phyloP scores from a whole-genome alignment of 2,329 filamentous ascomycete species.

The Colletotrichum tropicale region DNA sequence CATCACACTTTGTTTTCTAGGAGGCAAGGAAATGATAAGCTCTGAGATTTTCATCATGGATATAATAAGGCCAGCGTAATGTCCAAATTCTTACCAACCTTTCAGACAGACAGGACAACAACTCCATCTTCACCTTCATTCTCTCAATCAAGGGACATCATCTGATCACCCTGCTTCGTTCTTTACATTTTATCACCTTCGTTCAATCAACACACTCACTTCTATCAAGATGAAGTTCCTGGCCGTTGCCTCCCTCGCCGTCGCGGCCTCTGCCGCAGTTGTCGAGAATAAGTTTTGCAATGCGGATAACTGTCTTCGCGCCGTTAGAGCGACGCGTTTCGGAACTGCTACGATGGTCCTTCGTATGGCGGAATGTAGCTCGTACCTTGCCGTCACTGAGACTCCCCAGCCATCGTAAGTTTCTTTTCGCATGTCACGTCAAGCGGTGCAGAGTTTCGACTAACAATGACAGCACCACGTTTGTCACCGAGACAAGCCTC shows the following conservation, averaged over 20 bases:
- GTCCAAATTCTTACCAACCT: neutral
- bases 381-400: conserved; percentile 42
- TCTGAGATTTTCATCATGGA: neutral
- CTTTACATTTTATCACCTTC: neutral
- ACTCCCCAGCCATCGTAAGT: conserved; percentile 43
- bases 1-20: neutral
- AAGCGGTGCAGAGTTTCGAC: neutral
- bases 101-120: neutral
- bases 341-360: conserved; percentile 30
- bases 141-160: neutral
- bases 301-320: conserved; percentile 51
- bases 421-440: neutral
- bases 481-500: conserved; percentile 2
- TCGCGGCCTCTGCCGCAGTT: conserved; percentile 36
- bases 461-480: conserved; percentile 1
- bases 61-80: neutral
- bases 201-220: neutral
- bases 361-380: conserved; percentile 43
- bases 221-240: conserved; percentile 42
- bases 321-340: conserved; percentile 44
- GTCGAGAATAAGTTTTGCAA: conserved; percentile 33
- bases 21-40: neutral
- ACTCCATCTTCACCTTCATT: neutral
- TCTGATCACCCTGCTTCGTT: neutral
- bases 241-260: conserved; percentile 37